A percentile compares a stretch with the other conserved stretches of the same genome.
phyloP scores from a whole-genome alignment of 257 asterid species.

The Solanum gracilifrons region DNA sequence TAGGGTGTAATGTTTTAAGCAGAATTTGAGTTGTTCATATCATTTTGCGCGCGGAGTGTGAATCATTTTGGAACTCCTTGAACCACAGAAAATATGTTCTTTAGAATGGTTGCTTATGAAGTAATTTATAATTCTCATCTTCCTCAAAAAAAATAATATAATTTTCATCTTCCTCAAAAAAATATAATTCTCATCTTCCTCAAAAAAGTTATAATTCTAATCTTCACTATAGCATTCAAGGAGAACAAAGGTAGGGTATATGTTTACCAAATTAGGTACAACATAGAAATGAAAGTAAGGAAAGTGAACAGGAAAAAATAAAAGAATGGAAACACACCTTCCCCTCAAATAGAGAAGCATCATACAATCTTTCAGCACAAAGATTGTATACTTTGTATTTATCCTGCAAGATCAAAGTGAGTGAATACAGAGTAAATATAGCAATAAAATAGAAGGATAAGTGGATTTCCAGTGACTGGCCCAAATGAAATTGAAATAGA shows the following conservation, averaged over 20 bases:
- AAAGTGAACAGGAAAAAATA: not conserved
- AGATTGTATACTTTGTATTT: slow-evolving; percentile 97
- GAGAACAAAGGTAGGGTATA: not conserved
- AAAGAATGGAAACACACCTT: slow-evolving; percentile 44
- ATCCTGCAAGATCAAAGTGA: slow-evolving; percentile 46
- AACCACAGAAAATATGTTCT: not conserved
- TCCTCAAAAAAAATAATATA: not conserved
- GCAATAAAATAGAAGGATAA: not conserved
- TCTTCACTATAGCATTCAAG: not conserved
- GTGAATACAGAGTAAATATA: slow-evolving; percentile 1
- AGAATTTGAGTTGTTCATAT: not conserved
- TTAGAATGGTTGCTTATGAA: not conserved
- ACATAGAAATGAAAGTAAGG: not conserved
- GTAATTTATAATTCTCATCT: not conserved
- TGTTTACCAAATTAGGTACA: not conserved
- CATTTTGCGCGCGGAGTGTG: not conserved
- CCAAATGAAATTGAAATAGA: not conserved
- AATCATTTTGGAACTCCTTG: not conserved
- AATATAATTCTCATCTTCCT: not conserved
- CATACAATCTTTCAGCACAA: slow-evolving; percentile 97
- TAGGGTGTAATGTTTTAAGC: not conserved
- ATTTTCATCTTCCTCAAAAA: not conserved
- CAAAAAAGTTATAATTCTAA: not conserved
- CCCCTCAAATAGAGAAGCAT: slow-evolving; percentile 91
- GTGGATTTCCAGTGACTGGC: not conserved